phyloP scores from a whole-genome alignment of 2,329 filamentous ascomycete genomes.

The Aspergillus spinulosporus region DNA sequence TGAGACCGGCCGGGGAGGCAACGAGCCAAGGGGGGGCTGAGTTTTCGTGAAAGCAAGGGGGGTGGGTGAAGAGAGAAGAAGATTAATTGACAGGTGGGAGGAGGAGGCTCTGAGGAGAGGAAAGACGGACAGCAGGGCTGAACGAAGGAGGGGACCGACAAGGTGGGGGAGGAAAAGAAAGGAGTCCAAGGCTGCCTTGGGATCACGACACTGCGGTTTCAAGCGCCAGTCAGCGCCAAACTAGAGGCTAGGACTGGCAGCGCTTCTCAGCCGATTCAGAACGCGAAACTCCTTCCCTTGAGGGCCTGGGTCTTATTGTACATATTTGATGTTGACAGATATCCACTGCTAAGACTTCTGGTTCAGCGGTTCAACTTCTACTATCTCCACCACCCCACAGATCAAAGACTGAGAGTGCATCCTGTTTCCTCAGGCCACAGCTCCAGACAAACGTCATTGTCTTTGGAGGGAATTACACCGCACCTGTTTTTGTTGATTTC shows the following conservation, averaged over 20 bases:
- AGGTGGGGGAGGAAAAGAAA: slow-evolving; percentile 7
- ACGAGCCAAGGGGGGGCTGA: background rate
- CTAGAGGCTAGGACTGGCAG: slow-evolving; percentile 5
- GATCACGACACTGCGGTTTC: background rate
- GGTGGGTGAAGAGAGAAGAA: background rate
- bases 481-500: background rate
- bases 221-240: slow-evolving; percentile 2
- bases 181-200: slow-evolving; percentile 16
- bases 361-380: background rate
- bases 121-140: slow-evolving; percentile 8
- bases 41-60: background rate
- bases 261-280: background rate
- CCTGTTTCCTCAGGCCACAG: background rate
- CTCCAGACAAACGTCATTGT: background rate
- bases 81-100: slow-evolving; percentile 3
- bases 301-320: no score
- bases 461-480: background rate
- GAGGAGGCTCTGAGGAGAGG: slow-evolving; percentile 6
- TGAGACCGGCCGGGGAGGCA: background rate
- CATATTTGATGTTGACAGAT: background rate
- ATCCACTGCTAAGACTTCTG: background rate
- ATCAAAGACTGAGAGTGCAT: background rate
- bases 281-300: background rate
- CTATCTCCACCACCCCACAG: background rate
- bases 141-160: background rate